Evolutionary conservation across 129 eudicot species (phyloP).

Genomic region (Lonicera japonica): DNA sequence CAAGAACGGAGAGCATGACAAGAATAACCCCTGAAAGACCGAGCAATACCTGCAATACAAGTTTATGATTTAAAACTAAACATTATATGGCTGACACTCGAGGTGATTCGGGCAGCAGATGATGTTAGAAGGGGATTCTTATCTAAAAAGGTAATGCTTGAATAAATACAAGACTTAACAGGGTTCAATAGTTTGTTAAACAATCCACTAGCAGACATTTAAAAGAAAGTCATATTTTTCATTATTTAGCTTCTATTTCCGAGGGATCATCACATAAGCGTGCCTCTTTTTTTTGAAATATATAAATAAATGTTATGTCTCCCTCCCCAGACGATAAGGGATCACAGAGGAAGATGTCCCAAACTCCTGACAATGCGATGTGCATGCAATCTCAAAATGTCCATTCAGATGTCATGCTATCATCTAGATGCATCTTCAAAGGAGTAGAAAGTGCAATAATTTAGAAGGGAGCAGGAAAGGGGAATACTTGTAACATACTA

Average conservation of each 20-base stretch:
- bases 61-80: neutral
- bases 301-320: too few species aligned
- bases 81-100: neutral
- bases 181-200: neutral
- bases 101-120: too few species aligned
- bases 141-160: neutral
- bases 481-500: neutral
- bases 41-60: constrained; percentile 70
- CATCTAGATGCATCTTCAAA: neutral
- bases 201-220: neutral
- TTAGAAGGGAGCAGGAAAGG: neutral
- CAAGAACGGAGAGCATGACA: constrained; percentile 94
- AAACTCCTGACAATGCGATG: neutral
- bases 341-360: too few species aligned
- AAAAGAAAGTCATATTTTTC: too few species aligned
- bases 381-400: neutral
- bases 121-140: too few species aligned
- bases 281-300: too few species aligned
- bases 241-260: too few species aligned
- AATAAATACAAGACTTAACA: neutral
- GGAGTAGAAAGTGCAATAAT: neutral
- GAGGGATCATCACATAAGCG: too few species aligned
- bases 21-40: constrained; percentile 94
- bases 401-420: neutral
- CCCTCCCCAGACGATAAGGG: too few species aligned